These are phyloP conservation scores for Sporothrix brasiliensis DNA, from an alignment of 2,329 filamentous ascomycete genomes.

Conservation along the genomic window DNA sequence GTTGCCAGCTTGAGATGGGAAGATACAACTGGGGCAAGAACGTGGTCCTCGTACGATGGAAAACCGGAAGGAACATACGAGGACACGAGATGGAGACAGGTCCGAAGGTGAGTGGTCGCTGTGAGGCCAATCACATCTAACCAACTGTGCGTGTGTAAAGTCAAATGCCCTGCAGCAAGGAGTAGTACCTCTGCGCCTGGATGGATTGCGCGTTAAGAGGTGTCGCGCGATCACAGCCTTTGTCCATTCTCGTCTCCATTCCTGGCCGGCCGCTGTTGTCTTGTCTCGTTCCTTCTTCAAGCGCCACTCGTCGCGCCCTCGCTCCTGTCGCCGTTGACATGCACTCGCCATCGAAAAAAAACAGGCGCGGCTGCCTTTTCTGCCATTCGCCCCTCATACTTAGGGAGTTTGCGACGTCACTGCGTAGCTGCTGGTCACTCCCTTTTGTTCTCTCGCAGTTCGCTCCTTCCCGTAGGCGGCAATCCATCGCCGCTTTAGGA, in stretches of 20 bases:
- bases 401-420: background rate
- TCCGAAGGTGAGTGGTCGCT: slow-evolving; percentile 5
- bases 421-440: background rate
- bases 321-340: background rate
- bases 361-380: slow-evolving; percentile 15
- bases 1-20: background rate
- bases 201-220: background rate
- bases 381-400: background rate
- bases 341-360: slow-evolving; percentile 11
- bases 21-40: background rate
- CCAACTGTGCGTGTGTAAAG: too few relatives aligned
- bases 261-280: background rate
- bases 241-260: slow-evolving; percentile 15
- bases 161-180: too few relatives aligned
- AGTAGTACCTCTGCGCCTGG: too few relatives aligned
- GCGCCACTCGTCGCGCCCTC: background rate
- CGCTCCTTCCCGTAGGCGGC: slow-evolving; percentile 15
- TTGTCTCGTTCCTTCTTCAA: background rate
- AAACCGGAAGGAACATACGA: slow-evolving; percentile 12
- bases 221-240: background rate
- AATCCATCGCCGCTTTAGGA: slow-evolving; percentile 3
- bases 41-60: background rate
- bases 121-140: slow-evolving; percentile 4
- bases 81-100: background rate
- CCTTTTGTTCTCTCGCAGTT: background rate